Percentiles rank a stretch among this genome's conserved stretches.
Evolutionary conservation across 768 basidiomycete genomes (phyloP).

Genomic region (Crassisporium funariophilum): DNA sequence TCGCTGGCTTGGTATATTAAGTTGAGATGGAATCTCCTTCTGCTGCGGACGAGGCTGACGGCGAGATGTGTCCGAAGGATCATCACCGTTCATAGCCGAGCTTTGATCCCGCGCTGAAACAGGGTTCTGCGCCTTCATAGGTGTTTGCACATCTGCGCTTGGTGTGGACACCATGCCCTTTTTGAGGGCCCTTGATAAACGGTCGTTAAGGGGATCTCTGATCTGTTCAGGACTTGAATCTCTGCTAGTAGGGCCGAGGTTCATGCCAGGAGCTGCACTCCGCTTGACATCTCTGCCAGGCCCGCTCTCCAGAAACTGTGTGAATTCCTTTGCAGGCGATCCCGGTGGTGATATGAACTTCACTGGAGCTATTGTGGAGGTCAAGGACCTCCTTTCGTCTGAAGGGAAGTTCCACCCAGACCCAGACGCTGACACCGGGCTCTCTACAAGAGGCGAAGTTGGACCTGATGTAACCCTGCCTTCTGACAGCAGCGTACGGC

Average conservation of each 20-base stretch:
- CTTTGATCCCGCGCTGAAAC: neutral
- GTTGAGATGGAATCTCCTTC: neutral
- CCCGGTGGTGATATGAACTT: conserved; percentile 39
- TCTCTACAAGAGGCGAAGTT: conserved; percentile 19
- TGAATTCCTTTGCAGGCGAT: conserved; percentile 30
- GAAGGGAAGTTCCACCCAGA: conserved; percentile 8
- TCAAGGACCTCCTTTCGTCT: conserved; percentile 17
- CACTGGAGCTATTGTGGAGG: conserved; percentile 33
- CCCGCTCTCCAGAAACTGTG: too few relatives aligned
- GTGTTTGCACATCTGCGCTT: neutral
- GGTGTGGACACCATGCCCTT: conserved; percentile 13
- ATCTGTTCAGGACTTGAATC: conserved; percentile 25
- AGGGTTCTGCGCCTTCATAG: neutral
- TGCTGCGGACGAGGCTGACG: neutral
- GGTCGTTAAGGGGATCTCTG: conserved; percentile 43
- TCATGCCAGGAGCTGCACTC: neutral
- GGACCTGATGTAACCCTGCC: conserved; percentile 7
- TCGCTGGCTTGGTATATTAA: neutral
- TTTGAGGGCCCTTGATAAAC: conserved; percentile 42
- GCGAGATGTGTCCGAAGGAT: neutral
- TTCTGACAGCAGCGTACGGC: conserved; percentile 32
- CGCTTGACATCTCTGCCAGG: too few relatives aligned
- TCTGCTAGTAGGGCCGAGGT: conserved; percentile 4
- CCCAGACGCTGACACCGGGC: conserved; percentile 24
- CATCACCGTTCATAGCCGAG: neutral